Evolutionary conservation across 768 basidiomycete species (phyloP).

Genomic region (Clitopilus passeckerianus): DNA sequence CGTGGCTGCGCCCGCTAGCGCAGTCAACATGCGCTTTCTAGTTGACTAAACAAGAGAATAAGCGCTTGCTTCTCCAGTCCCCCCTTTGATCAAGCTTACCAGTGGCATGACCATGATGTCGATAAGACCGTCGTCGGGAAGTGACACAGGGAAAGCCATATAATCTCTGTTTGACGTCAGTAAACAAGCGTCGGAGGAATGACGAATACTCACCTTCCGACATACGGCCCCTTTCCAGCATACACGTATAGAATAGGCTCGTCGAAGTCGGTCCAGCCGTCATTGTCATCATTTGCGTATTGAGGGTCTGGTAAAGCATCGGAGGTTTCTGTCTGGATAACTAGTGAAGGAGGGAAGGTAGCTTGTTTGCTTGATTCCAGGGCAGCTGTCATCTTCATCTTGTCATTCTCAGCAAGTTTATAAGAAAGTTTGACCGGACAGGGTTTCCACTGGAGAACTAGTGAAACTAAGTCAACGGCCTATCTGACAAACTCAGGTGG

Average conservation of each 20-base stretch:
- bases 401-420: slow-evolving; percentile 67
- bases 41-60: slow-evolving; percentile 28
- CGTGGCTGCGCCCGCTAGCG: slow-evolving; percentile 55
- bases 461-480: not conserved
- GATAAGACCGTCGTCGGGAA: slow-evolving; percentile 74
- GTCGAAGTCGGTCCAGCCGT: slow-evolving; percentile 70
- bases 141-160: slow-evolving; percentile 81
- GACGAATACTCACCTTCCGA: slow-evolving; percentile 42
- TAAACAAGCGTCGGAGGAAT: not conserved
- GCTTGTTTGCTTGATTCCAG: slow-evolving; percentile 31
- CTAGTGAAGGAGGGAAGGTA: slow-evolving; percentile 8
- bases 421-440: slow-evolving; percentile 69
- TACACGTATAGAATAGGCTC: slow-evolving; percentile 66
- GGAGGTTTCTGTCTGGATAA: slow-evolving; percentile 5
- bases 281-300: slow-evolving; percentile 35
- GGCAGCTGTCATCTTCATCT: slow-evolving; percentile 59
- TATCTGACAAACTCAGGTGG: not conserved
- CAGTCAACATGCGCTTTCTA: slow-evolving; percentile 44
- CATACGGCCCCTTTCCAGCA: slow-evolving; percentile 78
- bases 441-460: slow-evolving; percentile 56
- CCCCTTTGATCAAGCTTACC: slow-evolving; percentile 30
- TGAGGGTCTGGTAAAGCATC: slow-evolving; percentile 40
- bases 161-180: slow-evolving; percentile 41
- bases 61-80: not conserved
- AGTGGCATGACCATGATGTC: slow-evolving; percentile 64